phyloP scores from a whole-genome alignment of 176 grass and related monocot genomes.

The Coix lacrymajobi region DNA sequence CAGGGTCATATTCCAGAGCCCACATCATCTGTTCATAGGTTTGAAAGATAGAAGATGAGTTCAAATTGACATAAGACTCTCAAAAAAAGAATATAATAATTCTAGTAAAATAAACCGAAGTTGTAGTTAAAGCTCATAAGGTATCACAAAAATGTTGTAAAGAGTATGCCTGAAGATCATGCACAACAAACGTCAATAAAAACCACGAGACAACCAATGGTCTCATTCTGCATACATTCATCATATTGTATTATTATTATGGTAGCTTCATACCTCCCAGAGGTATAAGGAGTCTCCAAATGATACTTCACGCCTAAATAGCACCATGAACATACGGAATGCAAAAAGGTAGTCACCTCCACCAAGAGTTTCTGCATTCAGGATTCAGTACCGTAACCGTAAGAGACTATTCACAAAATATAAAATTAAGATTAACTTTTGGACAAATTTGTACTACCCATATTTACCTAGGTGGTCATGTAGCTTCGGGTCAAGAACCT shows the following conservation, averaged over 20 bases:
- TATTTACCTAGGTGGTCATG: constrained; percentile 92
- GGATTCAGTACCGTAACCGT: not conserved
- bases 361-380: constrained; percentile 77
- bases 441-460: not conserved
- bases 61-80: not conserved
- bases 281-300: constrained; percentile 97
- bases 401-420: constrained; percentile 12
- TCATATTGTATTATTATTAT: constrained; percentile 6
- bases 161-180: not conserved
- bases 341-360: constrained; percentile 99
- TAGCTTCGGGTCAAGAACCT: constrained; percentile 93
- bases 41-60: constrained; percentile 23
- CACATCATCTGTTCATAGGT: constrained; percentile 89
- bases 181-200: not conserved
- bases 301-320: constrained; percentile 95
- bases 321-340: constrained; percentile 99
- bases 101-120: not conserved
- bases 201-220: not conserved
- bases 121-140: not conserved
- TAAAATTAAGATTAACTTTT: constrained; percentile 1
- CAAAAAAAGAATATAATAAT: not conserved
- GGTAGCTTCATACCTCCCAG: constrained; percentile 85
- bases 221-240: constrained; percentile 17
- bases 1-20: constrained; percentile 96
- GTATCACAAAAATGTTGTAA: not conserved